Conservation (phyloP, 805 yeast species). For the Ogataea salicorniae region DNA sequence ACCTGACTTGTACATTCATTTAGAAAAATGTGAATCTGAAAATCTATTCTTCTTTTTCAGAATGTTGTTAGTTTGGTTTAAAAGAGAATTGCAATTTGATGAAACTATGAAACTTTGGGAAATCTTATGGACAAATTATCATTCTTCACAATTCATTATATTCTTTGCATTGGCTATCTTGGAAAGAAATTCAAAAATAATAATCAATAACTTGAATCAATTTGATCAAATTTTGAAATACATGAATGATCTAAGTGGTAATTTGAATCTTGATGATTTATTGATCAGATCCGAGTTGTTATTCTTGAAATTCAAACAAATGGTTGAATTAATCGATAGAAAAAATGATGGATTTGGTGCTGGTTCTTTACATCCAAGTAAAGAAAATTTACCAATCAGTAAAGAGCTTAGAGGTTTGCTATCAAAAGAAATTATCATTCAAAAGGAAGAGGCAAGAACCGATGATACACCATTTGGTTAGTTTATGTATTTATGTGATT, state of each 20-base stretch:
- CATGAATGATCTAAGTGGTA: slow-evolving; percentile 83
- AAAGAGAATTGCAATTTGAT: slow-evolving; percentile 80
- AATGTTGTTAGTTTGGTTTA: slow-evolving; percentile 93
- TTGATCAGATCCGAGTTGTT: slow-evolving; percentile 80
- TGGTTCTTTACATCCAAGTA: slow-evolving; percentile 4
- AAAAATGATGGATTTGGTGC: slow-evolving; percentile 21
- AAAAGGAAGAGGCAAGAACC: slow-evolving; percentile 35
- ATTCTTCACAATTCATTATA: slow-evolving; percentile 81
- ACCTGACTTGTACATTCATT: slow-evolving; percentile 76
- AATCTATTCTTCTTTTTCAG: slow-evolving; percentile 91
- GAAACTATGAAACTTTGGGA: slow-evolving; percentile 88
- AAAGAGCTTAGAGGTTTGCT: slow-evolving; percentile 57
- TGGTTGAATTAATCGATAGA: slow-evolving; percentile 73
- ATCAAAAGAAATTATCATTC: slow-evolving; percentile 55
- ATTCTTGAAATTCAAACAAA: slow-evolving; percentile 72
- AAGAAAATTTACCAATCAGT: slow-evolving; percentile 28
- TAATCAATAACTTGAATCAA: slow-evolving; percentile 63
- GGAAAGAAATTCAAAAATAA: slow-evolving; percentile 77
- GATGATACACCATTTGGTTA: slow-evolving; percentile 28
- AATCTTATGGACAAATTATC: slow-evolving; percentile 80
- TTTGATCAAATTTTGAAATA: slow-evolving; percentile 92
- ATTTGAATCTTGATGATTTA: slow-evolving; percentile 68
- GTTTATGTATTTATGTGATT: neutral
- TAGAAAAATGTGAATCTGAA: slow-evolving; percentile 82
- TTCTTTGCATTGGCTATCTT: slow-evolving; percentile 86